Evolutionary conservation across 2,329 filamentous ascomycete genomes (phyloP).

Genomic region (Fusarium robinianum): DNA sequence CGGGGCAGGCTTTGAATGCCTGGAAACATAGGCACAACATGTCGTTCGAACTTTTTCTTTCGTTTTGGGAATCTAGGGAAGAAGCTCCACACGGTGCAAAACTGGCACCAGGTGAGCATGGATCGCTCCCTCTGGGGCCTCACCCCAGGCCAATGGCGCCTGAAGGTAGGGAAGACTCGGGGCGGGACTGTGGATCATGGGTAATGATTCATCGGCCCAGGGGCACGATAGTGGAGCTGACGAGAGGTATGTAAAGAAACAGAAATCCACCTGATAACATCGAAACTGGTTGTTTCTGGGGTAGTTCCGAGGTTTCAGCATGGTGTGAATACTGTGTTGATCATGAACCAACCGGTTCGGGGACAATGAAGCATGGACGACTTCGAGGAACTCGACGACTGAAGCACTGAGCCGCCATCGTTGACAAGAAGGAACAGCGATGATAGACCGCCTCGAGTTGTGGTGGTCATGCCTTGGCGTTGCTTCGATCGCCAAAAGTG

Average conservation of each 20-base stretch:
- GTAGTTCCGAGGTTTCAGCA: slow-evolving; percentile 16
- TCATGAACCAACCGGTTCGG: slow-evolving; percentile 2
- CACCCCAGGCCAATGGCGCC: slow-evolving; percentile 28
- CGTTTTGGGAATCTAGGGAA: slow-evolving; percentile 6
- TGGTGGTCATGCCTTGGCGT: too few relatives aligned
- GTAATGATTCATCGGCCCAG: slow-evolving; percentile 24
- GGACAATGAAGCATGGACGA: background rate
- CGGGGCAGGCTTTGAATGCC: slow-evolving; percentile 29
- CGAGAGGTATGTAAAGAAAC: slow-evolving; percentile 37
- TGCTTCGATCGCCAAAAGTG: too few relatives aligned
- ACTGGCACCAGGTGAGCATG: slow-evolving; percentile 31
- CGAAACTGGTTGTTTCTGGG: slow-evolving; percentile 14
- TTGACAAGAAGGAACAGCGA: background rate
- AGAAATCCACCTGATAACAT: slow-evolving; percentile 27
- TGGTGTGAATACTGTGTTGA: slow-evolving; percentile 18
- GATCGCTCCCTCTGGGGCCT: slow-evolving; percentile 26
- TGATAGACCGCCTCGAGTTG: too few relatives aligned
- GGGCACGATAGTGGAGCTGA: slow-evolving; percentile 33
- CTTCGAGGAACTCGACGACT: background rate
- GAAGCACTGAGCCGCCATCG: background rate
- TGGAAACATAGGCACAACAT: slow-evolving; percentile 37
- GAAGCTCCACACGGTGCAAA: slow-evolving; percentile 43
- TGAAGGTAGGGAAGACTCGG: slow-evolving; percentile 15
- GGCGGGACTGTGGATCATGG: slow-evolving; percentile 27
- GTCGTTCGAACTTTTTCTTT: slow-evolving; percentile 23